These are phyloP conservation scores for Lunularia cruciata DNA, from an alignment of 225 moss, liverwort and hornwort species.

Conservation along the genomic window DNA sequence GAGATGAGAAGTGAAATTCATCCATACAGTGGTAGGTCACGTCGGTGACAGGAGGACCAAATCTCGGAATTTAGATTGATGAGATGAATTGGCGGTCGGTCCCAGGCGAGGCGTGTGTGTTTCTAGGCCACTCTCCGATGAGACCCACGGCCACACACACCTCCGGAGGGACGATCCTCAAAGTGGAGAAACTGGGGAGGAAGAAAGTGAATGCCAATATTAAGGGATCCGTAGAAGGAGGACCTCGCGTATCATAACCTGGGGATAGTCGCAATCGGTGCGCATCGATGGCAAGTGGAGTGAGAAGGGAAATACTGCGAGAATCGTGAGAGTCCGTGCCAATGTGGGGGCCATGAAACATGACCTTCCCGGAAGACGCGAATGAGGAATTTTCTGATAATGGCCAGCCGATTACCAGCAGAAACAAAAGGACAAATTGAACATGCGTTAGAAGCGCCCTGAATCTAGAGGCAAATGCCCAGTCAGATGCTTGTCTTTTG, in stretches of 20 bases:
- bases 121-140: not conserved
- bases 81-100: not conserved
- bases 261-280: not conserved
- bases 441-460: not conserved
- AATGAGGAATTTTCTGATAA: not conserved
- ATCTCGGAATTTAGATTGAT: not conserved
- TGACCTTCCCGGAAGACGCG: not conserved
- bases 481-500: no score
- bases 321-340: conserved; percentile 1
- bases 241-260: no score
- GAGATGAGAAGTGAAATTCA: not conserved
- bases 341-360: not conserved
- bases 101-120: not conserved
- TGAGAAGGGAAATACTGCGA: not conserved
- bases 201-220: no score
- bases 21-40: not conserved
- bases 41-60: not conserved
- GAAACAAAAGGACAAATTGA: conserved; percentile 3
- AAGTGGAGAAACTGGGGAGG: no score
- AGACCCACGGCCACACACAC: no score
- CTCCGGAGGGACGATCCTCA: no score
- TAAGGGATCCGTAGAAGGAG: no score
- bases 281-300: not conserved
- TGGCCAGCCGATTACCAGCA: not conserved
- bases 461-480: no score